Percentiles rank a stretch among this genome's conserved stretches.
Evolutionary conservation across 257 asterid species (phyloP).

Genomic region (Rhazya stricta): DNA sequence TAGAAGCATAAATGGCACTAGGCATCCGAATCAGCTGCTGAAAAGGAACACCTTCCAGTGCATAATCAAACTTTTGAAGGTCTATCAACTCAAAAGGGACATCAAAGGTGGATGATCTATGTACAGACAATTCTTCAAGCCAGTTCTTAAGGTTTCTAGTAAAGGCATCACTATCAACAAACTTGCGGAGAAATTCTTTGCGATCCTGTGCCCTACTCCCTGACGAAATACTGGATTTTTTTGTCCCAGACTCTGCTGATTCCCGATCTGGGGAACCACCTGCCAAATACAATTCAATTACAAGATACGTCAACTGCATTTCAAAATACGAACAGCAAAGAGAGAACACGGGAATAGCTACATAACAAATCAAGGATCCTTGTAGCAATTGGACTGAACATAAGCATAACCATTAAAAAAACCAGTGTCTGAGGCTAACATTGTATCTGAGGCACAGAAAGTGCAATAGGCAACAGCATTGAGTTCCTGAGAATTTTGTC

Average conservation of each 20-base stretch:
- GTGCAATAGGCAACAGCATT: not conserved
- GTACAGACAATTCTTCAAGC: constrained; percentile 50
- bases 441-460: not conserved
- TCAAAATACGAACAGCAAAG: not conserved
- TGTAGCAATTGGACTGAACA: not conserved
- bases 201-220: constrained; percentile 63
- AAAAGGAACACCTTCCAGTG: constrained; percentile 79
- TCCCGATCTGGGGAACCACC: constrained; percentile 72
- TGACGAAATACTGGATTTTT: constrained; percentile 65
- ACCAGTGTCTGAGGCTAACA: not conserved
- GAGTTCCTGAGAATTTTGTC: not conserved
- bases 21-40: constrained; percentile 97
- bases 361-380: not conserved
- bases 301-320: not conserved
- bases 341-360: not conserved
- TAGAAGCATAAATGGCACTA: constrained; percentile 65
- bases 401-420: not conserved
- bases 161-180: constrained; percentile 59
- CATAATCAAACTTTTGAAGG: constrained; percentile 91
- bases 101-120: constrained; percentile 36
- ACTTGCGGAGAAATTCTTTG: constrained; percentile 78
- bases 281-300: constrained; percentile 18
- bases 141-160: constrained; percentile 48
- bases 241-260: constrained; percentile 69
- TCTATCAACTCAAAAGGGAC: constrained; percentile 90